Evolutionary conservation across 768 basidiomycete species (phyloP).

Genomic region (Russula sp.): DNA sequence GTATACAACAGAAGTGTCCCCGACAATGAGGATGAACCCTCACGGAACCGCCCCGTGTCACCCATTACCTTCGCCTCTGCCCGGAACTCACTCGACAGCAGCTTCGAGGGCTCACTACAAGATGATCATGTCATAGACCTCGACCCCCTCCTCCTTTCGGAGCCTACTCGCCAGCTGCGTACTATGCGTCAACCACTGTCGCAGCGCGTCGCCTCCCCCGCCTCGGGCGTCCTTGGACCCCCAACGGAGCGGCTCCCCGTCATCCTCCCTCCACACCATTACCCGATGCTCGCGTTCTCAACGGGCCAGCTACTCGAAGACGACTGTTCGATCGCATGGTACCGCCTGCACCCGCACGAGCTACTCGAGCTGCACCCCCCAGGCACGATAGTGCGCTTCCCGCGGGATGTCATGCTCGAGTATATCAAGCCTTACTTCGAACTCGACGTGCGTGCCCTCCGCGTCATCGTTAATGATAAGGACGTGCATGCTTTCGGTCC

Average conservation of each 20-base stretch:
- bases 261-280: slow-evolving; percentile 35
- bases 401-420: slow-evolving; percentile 39
- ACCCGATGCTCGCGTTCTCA: slow-evolving; percentile 60
- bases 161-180: slow-evolving; percentile 19
- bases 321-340: slow-evolving; percentile 55
- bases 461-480: slow-evolving; percentile 40
- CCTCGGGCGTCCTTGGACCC: background rate
- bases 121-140: slow-evolving; percentile 36
- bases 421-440: slow-evolving; percentile 63
- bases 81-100: slow-evolving; percentile 30
- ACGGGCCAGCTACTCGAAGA: slow-evolving; percentile 72
- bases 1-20: slow-evolving; percentile 41
- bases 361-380: slow-evolving; percentile 64
- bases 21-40: slow-evolving; percentile 29
- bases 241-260: background rate
- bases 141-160: slow-evolving; percentile 27
- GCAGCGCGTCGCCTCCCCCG: slow-evolving; percentile 6
- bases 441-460: slow-evolving; percentile 50
- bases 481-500: slow-evolving; percentile 22
- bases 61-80: slow-evolving; percentile 66
- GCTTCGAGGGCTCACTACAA: slow-evolving; percentile 37
- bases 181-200: slow-evolving; percentile 2
- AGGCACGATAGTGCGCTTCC: slow-evolving; percentile 43
- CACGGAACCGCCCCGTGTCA: slow-evolving; percentile 49
- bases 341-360: slow-evolving; percentile 58